A percentile compares a stretch with the other conserved stretches of the same genome.
Evolutionary conservation across 176 grass and related monocot species (phyloP).

Genomic region (Aegilops bicornis): DNA sequence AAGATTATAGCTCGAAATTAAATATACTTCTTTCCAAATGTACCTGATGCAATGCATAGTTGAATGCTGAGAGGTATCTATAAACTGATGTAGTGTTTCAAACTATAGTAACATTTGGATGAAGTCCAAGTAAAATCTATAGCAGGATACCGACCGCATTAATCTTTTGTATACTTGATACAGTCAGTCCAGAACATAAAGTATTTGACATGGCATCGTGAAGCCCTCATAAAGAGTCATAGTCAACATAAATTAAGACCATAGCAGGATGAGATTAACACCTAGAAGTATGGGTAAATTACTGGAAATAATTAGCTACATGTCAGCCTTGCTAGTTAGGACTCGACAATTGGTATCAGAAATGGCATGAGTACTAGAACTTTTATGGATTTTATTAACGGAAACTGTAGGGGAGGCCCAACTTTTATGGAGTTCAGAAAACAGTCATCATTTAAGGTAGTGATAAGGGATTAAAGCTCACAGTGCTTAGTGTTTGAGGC

Average conservation of each 20-base stretch:
- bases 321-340: not conserved
- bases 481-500: slow-evolving; percentile 76
- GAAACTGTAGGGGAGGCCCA: not conserved
- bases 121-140: not conserved
- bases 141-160: not conserved
- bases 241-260: not conserved
- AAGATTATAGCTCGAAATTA: not conserved
- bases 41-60: not conserved
- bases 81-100: not conserved
- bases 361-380: not conserved
- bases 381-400: not conserved
- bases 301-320: slow-evolving; percentile 2
- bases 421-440: not conserved
- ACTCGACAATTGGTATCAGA: not conserved
- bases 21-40: slow-evolving; percentile 1
- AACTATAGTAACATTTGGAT: not conserved
- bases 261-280: slow-evolving; percentile 15
- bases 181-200: not conserved
- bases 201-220: not conserved
- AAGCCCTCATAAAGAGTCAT: not conserved
- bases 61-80: not conserved
- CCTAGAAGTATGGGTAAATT: not conserved
- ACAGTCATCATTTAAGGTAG: not conserved
- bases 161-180: not conserved
- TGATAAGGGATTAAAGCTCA: slow-evolving; percentile 51